Evolutionary conservation across 2,329 filamentous ascomycete species (phyloP), one percentile per base, ranked within the genome.

Genomic region (Exophiala calicioides): DNA sequence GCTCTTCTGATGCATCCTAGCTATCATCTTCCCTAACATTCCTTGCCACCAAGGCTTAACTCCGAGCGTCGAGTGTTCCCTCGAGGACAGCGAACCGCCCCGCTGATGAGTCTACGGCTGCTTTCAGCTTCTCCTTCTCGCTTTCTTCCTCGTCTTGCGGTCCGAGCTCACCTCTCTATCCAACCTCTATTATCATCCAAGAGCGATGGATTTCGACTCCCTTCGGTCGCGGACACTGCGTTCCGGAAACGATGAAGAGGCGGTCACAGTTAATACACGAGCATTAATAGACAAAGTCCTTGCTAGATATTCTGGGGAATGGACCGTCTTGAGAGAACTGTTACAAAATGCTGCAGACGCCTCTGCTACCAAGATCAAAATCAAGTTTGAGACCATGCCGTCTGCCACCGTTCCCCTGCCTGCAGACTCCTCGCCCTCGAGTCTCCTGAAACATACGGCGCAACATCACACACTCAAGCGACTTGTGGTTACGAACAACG

Each of bases 281-380:
- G 93, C 93, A 32, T 71, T 98, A 60, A 98, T 98, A 64, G 94
- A 97, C 72, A 98, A 98, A 69, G 91, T 98, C 8, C 79, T 98
- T 38, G 93, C 93, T 7, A 80, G 93, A 63, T 98, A 98, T 66
- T 95, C 90, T 2, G 91, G 93, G 60, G 94, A 98, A 74, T 96
- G 91, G 85, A 83, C 80, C 9, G 82, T 81, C 9, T 72, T 98
- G 13, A 82, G 93, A 74, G 93, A 98, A 67, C 82, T 98, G 52
- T 90, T 98, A 33, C 93, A 98, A 64, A 98, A 98, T 65, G 93
- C 93, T n/a, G 91, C 93, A 55, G 93, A 98, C 72, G 93, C 93
- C 16, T 88, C 90, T 63, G 93, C 93, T 36, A 87, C 84, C 12
- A 90, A 83, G 45, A 91, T 97, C 58, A 86, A 82, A 34, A 88